Conservation (phyloP, 108 stramenopile genomes). For the Epithemia pelagica region DNA sequence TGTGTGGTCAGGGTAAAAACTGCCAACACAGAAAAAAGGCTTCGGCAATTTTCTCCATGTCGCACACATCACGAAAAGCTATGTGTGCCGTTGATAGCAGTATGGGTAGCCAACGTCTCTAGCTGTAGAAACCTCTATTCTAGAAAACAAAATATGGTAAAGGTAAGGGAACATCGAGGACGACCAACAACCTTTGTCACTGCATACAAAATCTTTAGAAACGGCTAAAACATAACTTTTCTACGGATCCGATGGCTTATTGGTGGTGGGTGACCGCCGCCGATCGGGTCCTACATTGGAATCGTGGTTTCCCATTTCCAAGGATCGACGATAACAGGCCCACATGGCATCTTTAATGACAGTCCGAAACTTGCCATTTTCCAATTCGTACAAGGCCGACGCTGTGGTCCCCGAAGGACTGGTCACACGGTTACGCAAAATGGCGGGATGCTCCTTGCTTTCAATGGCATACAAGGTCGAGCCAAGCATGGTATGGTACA, state of each 20-base stretch:
- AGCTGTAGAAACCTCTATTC: too few species aligned
- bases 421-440: constrained; percentile 83
- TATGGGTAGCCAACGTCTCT: too few species aligned
- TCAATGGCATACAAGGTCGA: constrained; percentile 83
- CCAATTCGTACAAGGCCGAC: constrained; percentile 85
- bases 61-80: too few species aligned
- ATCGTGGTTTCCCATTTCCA: constrained; percentile 76
- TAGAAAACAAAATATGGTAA: too few species aligned
- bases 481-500: constrained; percentile 71
- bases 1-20: too few species aligned
- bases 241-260: neutral
- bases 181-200: too few species aligned
- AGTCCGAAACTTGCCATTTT: constrained; percentile 86
- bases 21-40: too few species aligned
- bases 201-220: neutral
- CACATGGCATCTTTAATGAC: constrained; percentile 85
- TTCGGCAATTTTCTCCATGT: too few species aligned
- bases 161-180: too few species aligned
- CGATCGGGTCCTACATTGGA: constrained; percentile 51
- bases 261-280: neutral
- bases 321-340: constrained; percentile 76
- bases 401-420: constrained; percentile 94
- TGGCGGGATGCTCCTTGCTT: constrained; percentile 75
- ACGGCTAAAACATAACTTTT: neutral
- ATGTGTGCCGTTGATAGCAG: too few species aligned